Base-by-base conservation (phyloP, 2,329 filamentous ascomycete species). In the Fusarium liriodendri region DNA sequence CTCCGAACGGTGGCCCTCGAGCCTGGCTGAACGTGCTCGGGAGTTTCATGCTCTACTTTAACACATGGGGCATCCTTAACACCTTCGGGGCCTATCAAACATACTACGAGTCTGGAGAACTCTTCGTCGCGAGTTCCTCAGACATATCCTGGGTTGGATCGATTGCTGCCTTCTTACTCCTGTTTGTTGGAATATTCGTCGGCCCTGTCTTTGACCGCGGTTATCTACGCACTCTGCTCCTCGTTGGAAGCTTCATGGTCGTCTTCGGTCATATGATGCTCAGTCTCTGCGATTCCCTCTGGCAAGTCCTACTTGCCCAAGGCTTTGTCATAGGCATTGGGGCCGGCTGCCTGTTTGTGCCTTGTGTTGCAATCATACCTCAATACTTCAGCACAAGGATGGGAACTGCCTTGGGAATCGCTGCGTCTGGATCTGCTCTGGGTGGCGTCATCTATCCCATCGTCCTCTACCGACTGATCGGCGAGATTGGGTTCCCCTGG, bases 51-150 rank as follows among this genome's bases (percentile, higher is more conserved):
- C 83, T 89, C 54, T 87, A 89, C 73, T 88, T 90, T 78, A 89
- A 87, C 72, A 88, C 89, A 1, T 91, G 89, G 85, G 82, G 83
- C 2, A 75, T 84, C 4, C 64, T 82, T 37, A 82, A 78, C 66
- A 75, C 86, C 8, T 90, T 89, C 65, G 87, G 87, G 8, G 85
- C 87, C 2, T 91, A 88, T 72, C 88, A 91, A 72, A 85, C 85
- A 3, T 89, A 89, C 80, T 91, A 90, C 72, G 77, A 82, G 62
- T 82, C 29, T 2, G 83, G 79, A 11, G 79, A 55, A 20, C 59
- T 76, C 10, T 70, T 64, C 4, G 10, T 62, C 80, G 82, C 71
- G 71, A 82, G 54, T 67, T 88, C 76, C 63, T 76, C 66, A 54
- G 76, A 22, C 76, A 84, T 70, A n/a, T 77, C 76, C 1, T 80